Percentiles rank a stretch among this genome's conserved stretches.
Conservation (phyloP, 2,329 filamentous ascomycete species). For the Trichoderma aggressivum region DNA sequence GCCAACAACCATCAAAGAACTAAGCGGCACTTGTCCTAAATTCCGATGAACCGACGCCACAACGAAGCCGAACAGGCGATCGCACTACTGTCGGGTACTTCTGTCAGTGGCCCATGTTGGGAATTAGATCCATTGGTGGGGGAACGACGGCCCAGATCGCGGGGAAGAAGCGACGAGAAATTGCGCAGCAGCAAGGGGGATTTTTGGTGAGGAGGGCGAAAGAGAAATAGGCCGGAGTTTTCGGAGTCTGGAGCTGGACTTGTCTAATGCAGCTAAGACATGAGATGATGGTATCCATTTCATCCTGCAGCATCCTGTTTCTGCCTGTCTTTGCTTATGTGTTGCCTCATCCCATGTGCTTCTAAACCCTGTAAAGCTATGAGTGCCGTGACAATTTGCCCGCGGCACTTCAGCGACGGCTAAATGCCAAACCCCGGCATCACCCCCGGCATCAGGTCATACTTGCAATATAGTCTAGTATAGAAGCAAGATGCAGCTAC, state of each 20-base stretch:
- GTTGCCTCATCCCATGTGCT: neutral
- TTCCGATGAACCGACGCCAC: neutral
- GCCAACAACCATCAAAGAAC: neutral
- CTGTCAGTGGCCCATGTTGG: neutral
- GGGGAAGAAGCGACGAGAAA: neutral
- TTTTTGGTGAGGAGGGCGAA: neutral
- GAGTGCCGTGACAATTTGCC: neutral
- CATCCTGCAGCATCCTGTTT: neutral
- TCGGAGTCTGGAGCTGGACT: neutral
- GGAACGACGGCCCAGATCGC: neutral
- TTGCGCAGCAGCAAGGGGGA: neutral
- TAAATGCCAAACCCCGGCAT: neutral
- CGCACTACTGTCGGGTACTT: constrained; percentile 5
- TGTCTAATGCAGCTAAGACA: neutral
- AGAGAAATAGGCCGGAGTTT: neutral
- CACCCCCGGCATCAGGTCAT: neutral
- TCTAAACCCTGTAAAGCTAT: neutral
- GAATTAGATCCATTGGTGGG: neutral
- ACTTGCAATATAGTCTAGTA: neutral
- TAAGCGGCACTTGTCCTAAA: neutral
- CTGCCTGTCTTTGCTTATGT: neutral
- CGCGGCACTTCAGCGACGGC: neutral
- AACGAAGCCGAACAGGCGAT: neutral
- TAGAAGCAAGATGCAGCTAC: neutral
- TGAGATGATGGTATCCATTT: neutral